phyloP scores from a whole-genome alignment of 306 rosid genomes.

The Citrullus mucosospermus region DNA sequence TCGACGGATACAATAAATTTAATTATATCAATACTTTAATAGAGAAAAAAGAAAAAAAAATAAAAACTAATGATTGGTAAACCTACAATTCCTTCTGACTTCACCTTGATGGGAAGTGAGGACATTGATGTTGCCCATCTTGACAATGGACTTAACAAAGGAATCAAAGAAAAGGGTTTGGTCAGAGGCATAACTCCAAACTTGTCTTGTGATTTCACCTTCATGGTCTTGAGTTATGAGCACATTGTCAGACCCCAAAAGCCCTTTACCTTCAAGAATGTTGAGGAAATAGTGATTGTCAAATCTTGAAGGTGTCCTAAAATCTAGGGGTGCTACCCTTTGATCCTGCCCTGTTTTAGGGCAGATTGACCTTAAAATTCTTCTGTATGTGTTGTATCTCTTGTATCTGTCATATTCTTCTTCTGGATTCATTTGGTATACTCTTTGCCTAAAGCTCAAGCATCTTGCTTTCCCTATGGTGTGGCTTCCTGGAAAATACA shows the following conservation, averaged over 20 bases:
- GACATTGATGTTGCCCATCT: constrained; percentile 78
- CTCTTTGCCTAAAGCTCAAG: constrained; percentile 54
- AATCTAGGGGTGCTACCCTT: constrained; percentile 54
- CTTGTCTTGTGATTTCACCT: constrained; percentile 34
- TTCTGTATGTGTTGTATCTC: constrained; percentile 41
- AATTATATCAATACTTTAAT: too few species aligned
- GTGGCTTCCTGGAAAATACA: constrained; percentile 38
- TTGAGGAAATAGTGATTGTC: constrained; percentile 67
- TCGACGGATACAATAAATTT: too few species aligned
- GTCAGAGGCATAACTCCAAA: constrained; percentile 60
- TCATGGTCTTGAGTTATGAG: constrained; percentile 43
- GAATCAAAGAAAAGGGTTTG: constrained; percentile 49
- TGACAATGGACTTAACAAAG: constrained; percentile 53
- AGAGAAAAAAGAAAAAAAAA: too few species aligned
- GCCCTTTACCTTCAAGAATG: constrained; percentile 60
- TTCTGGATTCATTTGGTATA: constrained; percentile 30
- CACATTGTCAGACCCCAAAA: constrained; percentile 65
- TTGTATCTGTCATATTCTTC: constrained; percentile 44
- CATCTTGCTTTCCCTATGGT: constrained; percentile 87
- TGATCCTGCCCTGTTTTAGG: constrained; percentile 49
- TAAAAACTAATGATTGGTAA: constrained; percentile 11
- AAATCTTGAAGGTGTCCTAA: constrained; percentile 52
- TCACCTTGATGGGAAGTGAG: constrained; percentile 56
- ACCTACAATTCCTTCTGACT: constrained; percentile 60
- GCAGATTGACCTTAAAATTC: constrained; percentile 55